Conservation (phyloP, 225 moss, liverwort and hornwort genomes). For the Bryoerythrophyllum caledonicum region DNA sequence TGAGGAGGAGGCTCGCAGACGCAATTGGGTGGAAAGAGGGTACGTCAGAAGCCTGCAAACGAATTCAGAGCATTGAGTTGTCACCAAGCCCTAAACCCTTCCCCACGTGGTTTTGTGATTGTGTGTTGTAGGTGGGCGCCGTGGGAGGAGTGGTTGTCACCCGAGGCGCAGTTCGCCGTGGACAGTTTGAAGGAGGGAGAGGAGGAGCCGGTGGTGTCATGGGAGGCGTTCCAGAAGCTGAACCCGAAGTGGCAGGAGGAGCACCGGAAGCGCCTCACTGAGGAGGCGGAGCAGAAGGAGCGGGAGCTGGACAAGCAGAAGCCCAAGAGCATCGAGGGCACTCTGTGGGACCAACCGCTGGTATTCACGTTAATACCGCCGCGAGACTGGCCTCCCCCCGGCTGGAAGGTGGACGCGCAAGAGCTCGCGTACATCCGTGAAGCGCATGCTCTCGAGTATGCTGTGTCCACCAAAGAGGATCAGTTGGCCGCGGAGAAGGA, state of each 20-base stretch:
- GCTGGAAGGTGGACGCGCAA: slow-evolving; percentile 91
- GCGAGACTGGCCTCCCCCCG: slow-evolving; percentile 96
- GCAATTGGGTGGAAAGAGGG: slow-evolving; percentile 90
- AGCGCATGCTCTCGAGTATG: slow-evolving; percentile 55
- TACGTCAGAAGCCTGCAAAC: slow-evolving; percentile 13
- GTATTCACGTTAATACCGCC: slow-evolving; percentile 80
- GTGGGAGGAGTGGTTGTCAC: slow-evolving; percentile 87
- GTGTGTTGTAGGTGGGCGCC: slow-evolving; percentile 73
- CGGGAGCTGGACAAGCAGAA: slow-evolving; percentile 41
- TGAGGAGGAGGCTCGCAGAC: slow-evolving; percentile 83
- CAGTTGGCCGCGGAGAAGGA: slow-evolving; percentile 47
- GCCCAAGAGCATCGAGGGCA: slow-evolving; percentile 55
- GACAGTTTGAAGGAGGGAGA: slow-evolving; percentile 86
- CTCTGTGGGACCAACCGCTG: slow-evolving; percentile 64
- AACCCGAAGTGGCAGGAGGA: slow-evolving; percentile 69
- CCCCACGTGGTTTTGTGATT: neutral
- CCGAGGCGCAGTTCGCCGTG: slow-evolving; percentile 93
- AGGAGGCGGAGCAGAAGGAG: slow-evolving; percentile 56
- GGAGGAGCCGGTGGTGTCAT: slow-evolving; percentile 72
- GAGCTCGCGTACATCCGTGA: slow-evolving; percentile 92
- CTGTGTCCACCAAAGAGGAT: slow-evolving; percentile 42
- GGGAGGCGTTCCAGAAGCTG: slow-evolving; percentile 79
- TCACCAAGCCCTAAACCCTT: no score
- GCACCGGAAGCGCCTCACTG: slow-evolving; percentile 43
- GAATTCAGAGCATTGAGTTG: no score